A percentile compares a stretch with the other conserved stretches of the same genome.
Conservation (phyloP, 306 rosid genomes). For the Herpetospermum pedunculosum region DNA sequence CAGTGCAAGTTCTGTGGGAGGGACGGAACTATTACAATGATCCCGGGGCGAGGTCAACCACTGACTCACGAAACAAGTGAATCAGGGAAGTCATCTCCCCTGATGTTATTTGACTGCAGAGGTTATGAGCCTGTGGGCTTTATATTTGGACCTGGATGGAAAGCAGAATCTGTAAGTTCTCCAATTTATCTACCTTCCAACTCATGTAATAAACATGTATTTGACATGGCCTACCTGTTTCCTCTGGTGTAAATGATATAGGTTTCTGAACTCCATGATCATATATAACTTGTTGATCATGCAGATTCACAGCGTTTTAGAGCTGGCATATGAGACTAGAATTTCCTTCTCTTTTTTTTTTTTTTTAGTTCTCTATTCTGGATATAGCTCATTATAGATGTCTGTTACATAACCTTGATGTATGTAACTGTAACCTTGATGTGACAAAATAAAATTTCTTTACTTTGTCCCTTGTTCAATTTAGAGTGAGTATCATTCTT, state of each 20-base stretch:
- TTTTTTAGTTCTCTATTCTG: not conserved
- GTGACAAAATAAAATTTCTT: not conserved
- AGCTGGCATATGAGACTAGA: not conserved
- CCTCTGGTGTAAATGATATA: not conserved
- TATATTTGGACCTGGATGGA: constrained; percentile 52
- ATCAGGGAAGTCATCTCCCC: constrained; percentile 43
- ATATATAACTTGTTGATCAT: not conserved
- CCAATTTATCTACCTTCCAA: not conserved
- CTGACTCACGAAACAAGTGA: constrained; percentile 45
- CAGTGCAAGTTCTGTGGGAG: constrained; percentile 93
- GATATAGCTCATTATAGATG: not conserved
- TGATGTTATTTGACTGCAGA: constrained; percentile 79
- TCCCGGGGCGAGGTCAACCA: constrained; percentile 51
- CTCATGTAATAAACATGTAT: not conserved
- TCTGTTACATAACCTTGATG: not conserved
- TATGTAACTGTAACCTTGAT: not conserved
- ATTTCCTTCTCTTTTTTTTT: not conserved
- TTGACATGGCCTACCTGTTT: not conserved
- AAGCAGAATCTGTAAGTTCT: constrained; percentile 75
- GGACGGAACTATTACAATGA: constrained; percentile 75
- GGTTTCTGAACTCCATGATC: not conserved
- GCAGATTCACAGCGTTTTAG: not conserved
- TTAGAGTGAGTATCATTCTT: not conserved
- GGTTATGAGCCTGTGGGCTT: constrained; percentile 70
- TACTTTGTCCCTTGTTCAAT: not conserved